Conservation (phyloP, 2,329 filamentous ascomycete species). For the Gyromitra esculenta region DNA sequence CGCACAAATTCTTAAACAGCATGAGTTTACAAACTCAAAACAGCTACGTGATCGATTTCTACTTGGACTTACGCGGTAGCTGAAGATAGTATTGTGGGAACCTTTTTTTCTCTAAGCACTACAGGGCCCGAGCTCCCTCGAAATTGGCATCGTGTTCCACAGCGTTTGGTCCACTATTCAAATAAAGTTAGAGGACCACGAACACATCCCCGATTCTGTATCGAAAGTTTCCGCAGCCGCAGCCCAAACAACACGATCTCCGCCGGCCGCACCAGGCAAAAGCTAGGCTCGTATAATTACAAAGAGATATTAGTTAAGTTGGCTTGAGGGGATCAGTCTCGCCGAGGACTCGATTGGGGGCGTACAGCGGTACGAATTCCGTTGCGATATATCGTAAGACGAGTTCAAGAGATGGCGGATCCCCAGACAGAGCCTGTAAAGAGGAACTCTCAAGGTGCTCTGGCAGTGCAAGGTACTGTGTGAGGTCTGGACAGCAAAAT, state of each 20-base stretch:
- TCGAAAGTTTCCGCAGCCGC: neutral
- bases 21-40: neutral
- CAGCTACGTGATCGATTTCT: neutral
- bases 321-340: too few species aligned
- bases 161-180: neutral
- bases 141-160: neutral
- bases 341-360: too few species aligned
- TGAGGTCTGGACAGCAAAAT: neutral
- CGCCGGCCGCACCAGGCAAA: neutral
- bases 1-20: neutral
- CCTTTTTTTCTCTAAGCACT: neutral
- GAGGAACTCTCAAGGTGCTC: neutral
- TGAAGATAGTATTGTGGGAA: neutral
- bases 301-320: too few species aligned
- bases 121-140: constrained; percentile 1
- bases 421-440: neutral
- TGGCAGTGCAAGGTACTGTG: neutral
- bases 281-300: too few species aligned
- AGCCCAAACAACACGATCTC: neutral
- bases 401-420: neutral
- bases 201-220: neutral
- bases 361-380: too few species aligned
- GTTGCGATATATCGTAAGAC: too few species aligned
- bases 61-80: constrained; percentile 5
- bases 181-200: neutral